Conservation (phyloP, 345 rosid genomes). For the Aquilaria yunnanensis region DNA sequence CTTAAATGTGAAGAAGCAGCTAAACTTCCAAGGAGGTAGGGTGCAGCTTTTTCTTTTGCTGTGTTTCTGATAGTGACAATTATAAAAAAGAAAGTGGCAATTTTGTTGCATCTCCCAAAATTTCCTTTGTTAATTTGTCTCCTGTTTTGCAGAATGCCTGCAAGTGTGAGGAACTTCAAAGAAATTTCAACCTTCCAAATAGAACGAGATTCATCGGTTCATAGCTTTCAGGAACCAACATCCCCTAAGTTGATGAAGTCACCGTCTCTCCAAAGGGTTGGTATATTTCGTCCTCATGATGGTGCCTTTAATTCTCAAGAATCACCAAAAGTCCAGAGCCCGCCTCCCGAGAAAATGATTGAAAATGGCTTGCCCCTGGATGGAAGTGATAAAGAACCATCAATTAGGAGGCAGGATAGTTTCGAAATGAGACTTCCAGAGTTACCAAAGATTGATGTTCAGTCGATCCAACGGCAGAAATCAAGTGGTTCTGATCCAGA, state of each 20-base stretch:
- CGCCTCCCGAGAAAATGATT: conserved; percentile 68
- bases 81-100: background rate
- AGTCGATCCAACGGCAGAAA: conserved; percentile 49
- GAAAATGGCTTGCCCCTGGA: conserved; percentile 67
- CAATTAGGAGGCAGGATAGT: conserved; percentile 96
- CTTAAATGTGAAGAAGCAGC: conserved; percentile 96
- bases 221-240: conserved; percentile 79
- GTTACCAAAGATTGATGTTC: conserved; percentile 89
- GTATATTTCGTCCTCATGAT: conserved; percentile 50
- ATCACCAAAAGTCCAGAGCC: conserved; percentile 63
- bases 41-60: background rate
- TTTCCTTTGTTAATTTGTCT: conserved; percentile 13
- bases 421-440: conserved; percentile 94
- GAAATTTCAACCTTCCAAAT: conserved; percentile 70
- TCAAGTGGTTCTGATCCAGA: conserved; percentile 93
- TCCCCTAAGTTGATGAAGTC: conserved; percentile 87
- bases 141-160: conserved; percentile 77
- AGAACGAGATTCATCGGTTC: conserved; percentile 84
- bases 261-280: conserved; percentile 89
- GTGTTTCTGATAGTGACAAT: background rate
- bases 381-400: conserved; percentile 72
- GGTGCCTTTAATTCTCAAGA: conserved; percentile 52
- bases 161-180: conserved; percentile 36
- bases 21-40: conserved; percentile 93
- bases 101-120: background rate